These are phyloP conservation scores for Tylopilus subfusipes DNA, from an alignment of 768 basidiomycete genomes.

Conservation along the genomic window DNA sequence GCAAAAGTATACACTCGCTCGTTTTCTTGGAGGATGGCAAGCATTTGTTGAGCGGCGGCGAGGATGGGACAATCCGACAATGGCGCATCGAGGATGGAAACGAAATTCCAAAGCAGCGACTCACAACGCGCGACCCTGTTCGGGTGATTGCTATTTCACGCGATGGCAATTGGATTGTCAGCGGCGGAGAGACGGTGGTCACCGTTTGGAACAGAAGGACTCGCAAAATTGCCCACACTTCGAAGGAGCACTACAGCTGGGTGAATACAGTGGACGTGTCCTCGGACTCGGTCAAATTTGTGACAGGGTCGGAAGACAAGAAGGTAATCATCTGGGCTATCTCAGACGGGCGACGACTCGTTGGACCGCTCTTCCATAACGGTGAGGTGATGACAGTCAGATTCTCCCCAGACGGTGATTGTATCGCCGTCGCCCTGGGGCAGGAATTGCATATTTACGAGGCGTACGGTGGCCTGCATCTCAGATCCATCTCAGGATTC, in stretches of 20 bases:
- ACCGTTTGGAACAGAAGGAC: background rate
- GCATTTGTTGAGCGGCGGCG: background rate
- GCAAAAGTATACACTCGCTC: background rate
- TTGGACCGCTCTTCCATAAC: background rate
- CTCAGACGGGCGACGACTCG: background rate
- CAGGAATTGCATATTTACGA: constrained; percentile 1
- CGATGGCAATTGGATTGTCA: constrained; percentile 1
- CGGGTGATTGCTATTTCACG: background rate
- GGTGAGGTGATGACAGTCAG: background rate
- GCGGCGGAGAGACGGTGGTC: background rate
- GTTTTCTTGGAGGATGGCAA: background rate
- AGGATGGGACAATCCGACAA: background rate
- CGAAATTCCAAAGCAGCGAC: background rate
- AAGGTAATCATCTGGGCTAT: background rate
- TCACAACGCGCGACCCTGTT: background rate
- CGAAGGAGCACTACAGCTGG: background rate
- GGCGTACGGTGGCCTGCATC: background rate
- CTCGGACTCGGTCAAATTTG: constrained; percentile 7
- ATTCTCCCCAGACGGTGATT: constrained; percentile 9
- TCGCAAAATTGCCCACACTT: background rate
- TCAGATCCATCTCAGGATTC: background rate
- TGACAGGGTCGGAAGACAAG: background rate
- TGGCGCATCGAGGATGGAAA: background rate
- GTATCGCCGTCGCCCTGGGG: background rate
- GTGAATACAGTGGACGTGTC: constrained; percentile 1